Evolutionary conservation across 2,329 filamentous ascomycete genomes (phyloP).

Genomic region (Diplodia corticola): DNA sequence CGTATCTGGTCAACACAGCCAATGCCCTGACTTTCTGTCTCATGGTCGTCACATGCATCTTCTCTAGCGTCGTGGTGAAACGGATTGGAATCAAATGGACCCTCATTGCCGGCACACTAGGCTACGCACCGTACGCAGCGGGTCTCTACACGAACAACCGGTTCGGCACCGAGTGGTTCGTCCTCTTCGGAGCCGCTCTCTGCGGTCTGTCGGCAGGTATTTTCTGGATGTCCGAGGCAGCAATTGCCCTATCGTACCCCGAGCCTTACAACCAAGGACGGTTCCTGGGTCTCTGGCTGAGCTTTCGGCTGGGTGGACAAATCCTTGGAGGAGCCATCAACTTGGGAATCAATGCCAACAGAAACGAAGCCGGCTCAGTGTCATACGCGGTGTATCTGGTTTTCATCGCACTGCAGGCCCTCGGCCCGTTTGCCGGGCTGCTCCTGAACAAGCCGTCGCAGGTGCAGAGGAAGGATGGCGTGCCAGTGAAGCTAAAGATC

Average conservation of each 20-base stretch:
- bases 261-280: conserved; percentile 56
- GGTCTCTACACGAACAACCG: conserved; percentile 72
- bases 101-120: conserved; percentile 70
- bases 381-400: conserved; percentile 68
- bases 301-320: conserved; percentile 62
- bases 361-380: conserved; percentile 61
- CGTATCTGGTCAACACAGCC: conserved; percentile 67
- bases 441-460: conserved; percentile 61
- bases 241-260: conserved; percentile 71
- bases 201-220: conserved; percentile 71
- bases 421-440: conserved; percentile 64
- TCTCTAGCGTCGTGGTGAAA: conserved; percentile 63
- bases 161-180: conserved; percentile 68
- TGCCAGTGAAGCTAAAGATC: conserved; percentile 61
- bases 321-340: conserved; percentile 73
- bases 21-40: conserved; percentile 72
- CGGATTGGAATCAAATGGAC: conserved; percentile 71
- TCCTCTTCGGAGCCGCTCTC: conserved; percentile 65
- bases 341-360: conserved; percentile 62
- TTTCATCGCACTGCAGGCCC: conserved; percentile 69
- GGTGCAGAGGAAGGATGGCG: conserved; percentile 66
- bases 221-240: conserved; percentile 75
- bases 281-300: conserved; percentile 66
- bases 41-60: conserved; percentile 70
- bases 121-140: conserved; percentile 70